Evolutionary conservation across 768 basidiomycete genomes (phyloP).

Genomic region (Auriscalpium microsporum): DNA sequence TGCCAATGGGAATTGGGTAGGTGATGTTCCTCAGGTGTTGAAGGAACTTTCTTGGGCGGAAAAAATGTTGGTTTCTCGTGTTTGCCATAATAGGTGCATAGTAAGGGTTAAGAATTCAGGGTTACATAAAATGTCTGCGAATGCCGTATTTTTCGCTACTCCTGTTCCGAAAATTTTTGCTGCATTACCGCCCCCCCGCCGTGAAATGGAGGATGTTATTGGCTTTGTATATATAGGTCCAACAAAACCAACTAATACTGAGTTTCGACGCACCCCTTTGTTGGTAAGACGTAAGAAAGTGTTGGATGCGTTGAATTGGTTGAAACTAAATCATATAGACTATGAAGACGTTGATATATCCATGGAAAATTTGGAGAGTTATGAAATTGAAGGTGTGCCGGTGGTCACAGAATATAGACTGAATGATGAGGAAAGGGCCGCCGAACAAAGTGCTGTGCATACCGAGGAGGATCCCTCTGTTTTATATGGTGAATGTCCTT

Average conservation of each 20-base stretch:
- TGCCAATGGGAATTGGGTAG: too few species aligned
- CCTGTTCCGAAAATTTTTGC: slow-evolving; percentile 26
- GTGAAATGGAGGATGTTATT: slow-evolving; percentile 26
- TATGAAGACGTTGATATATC: too few species aligned
- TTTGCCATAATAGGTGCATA: slow-evolving; percentile 13
- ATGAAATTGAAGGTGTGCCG: slow-evolving; percentile 18
- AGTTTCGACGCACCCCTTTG: slow-evolving; percentile 18
- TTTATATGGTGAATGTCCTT: slow-evolving; percentile 24
- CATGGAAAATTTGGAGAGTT: slow-evolving; percentile 10
- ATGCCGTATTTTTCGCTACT: too few species aligned
- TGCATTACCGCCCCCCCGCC: slow-evolving; percentile 22
- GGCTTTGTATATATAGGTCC: slow-evolving; percentile 25
- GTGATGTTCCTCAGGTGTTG: too few species aligned
- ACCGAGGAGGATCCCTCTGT: slow-evolving; percentile 27
- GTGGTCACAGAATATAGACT: slow-evolving; percentile 6
- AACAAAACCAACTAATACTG: slow-evolving; percentile 18
- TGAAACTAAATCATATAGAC: too few species aligned
- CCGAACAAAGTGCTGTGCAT: slow-evolving; percentile 12
- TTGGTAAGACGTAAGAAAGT: slow-evolving; percentile 6
- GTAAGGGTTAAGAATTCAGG: slow-evolving; percentile 4
- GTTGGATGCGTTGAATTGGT: too few species aligned
- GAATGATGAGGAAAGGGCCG: background rate
- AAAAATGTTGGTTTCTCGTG: slow-evolving; percentile 9
- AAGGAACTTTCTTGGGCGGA: too few species aligned
- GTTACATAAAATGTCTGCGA: slow-evolving; percentile 26